Conservation (phyloP, 208 protist genomes). For the Trypanosoma theileri region DNA sequence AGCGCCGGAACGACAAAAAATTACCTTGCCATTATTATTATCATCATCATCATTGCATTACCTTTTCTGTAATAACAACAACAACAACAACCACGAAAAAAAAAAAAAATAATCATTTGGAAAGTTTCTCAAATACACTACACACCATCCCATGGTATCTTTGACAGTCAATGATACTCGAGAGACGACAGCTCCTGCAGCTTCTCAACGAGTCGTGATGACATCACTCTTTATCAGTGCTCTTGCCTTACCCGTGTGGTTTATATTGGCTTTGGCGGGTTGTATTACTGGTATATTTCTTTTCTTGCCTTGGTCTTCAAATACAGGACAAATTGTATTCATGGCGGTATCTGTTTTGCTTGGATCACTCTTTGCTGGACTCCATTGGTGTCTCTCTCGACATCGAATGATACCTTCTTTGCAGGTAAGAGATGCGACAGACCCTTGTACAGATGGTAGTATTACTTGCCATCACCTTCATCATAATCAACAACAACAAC, state of each 20-base stretch:
- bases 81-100: too few species aligned
- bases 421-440: neutral
- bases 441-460: neutral
- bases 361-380: constrained; percentile 38
- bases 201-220: neutral
- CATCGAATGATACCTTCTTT: neutral
- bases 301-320: constrained; percentile 72
- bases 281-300: constrained; percentile 58
- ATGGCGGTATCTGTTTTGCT: constrained; percentile 48
- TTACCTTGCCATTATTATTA: too few species aligned
- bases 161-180: too few species aligned
- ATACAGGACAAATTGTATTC: constrained; percentile 64
- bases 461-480: neutral
- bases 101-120: too few species aligned
- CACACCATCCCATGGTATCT: too few species aligned
- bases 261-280: constrained; percentile 33
- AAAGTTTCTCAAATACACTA: too few species aligned
- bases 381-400: constrained; percentile 37
- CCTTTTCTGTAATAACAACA: too few species aligned
- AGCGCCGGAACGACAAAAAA: too few species aligned
- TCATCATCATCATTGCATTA: too few species aligned
- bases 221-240: constrained; percentile 10
- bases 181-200: too few species aligned
- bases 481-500: too few species aligned
- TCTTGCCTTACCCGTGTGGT: constrained; percentile 26